These are phyloP conservation scores for Penicillium sp. DNA, from an alignment of 2,329 filamentous ascomycete genomes.

Conservation along the genomic window DNA sequence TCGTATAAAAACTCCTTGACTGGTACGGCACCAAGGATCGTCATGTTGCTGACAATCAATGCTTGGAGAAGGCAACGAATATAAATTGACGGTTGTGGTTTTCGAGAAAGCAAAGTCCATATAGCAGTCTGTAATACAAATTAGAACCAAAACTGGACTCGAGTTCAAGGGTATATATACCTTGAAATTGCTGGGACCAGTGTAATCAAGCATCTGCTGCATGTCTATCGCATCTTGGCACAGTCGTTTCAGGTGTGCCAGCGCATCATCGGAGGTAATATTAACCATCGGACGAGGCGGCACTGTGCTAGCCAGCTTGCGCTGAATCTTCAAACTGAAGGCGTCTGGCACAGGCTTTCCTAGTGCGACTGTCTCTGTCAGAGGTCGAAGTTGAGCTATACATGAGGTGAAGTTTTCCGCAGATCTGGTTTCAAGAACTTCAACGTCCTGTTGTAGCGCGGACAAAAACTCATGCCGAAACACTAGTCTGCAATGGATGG, in stretches of 20 bases:
- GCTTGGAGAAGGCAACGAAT: constrained; percentile 77
- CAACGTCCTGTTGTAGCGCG: constrained; percentile 41
- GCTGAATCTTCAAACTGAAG: constrained; percentile 87
- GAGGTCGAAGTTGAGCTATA: constrained; percentile 49
- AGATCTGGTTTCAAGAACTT: constrained; percentile 32
- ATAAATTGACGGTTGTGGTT: constrained; percentile 79
- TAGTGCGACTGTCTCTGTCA: constrained; percentile 62
- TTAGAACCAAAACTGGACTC: constrained; percentile 10
- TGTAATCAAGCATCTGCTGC: constrained; percentile 65
- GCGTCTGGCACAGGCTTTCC: constrained; percentile 69
- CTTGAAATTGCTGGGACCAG: constrained; percentile 67
- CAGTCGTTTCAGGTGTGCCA: constrained; percentile 66
- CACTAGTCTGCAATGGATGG: constrained; percentile 64
- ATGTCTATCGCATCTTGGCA: constrained; percentile 71
- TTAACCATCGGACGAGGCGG: constrained; percentile 88
- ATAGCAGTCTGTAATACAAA: constrained; percentile 62
- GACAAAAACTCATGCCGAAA: constrained; percentile 59
- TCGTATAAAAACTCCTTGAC: constrained; percentile 75
- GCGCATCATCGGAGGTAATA: constrained; percentile 69
- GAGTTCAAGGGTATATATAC: constrained; percentile 47
- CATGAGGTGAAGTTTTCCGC: constrained; percentile 35
- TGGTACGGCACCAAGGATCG: constrained; percentile 65
- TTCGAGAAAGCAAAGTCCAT: constrained; percentile 71
- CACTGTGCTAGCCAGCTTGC: constrained; percentile 88
- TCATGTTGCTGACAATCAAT: constrained; percentile 71